Conservation (phyloP, 805 yeast genomes). For the Saccharomycopsis synnaedendra region DNA sequence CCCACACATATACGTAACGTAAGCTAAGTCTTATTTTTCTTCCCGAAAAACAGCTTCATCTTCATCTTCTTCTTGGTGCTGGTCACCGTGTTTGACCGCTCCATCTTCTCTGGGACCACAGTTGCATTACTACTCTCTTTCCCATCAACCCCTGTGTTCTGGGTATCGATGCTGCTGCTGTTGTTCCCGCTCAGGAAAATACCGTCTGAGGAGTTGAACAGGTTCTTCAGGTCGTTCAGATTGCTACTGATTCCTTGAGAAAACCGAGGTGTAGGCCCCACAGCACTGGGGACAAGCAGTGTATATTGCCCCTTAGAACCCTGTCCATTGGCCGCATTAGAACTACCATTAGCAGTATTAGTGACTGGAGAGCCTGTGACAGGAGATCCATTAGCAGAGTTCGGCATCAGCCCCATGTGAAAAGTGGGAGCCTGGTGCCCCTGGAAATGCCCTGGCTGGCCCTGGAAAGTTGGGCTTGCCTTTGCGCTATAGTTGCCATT, state of each 20-base stretch:
- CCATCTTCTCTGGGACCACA: background rate
- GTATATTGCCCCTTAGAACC: background rate
- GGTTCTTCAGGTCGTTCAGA: background rate
- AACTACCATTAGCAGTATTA: background rate
- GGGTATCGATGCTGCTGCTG: conserved; percentile 8
- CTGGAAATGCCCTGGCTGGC: background rate
- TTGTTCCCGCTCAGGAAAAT: conserved; percentile 8
- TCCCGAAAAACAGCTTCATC: conserved; percentile 14
- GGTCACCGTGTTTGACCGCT: conserved; percentile 4
- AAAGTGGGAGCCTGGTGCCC: background rate
- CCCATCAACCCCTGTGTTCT: conserved; percentile 5
- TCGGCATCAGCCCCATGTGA: background rate
- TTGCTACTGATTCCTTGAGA: too few relatives aligned
- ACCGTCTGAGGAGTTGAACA: conserved; percentile 8
- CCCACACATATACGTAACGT: too few relatives aligned
- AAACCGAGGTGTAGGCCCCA: background rate
- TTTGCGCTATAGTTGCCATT: background rate
- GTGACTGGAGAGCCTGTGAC: background rate
- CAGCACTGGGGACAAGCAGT: background rate
- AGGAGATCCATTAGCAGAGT: background rate
- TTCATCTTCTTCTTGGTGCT: conserved; percentile 8
- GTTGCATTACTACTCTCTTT: background rate
- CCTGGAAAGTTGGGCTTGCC: background rate
- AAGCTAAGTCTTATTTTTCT: conserved; percentile 5
- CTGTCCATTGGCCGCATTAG: background rate